Evolutionary conservation across 345 rosid genomes (phyloP), one percentile per base, ranked within the genome.

Genomic region (Bruguiera parviflora): DNA sequence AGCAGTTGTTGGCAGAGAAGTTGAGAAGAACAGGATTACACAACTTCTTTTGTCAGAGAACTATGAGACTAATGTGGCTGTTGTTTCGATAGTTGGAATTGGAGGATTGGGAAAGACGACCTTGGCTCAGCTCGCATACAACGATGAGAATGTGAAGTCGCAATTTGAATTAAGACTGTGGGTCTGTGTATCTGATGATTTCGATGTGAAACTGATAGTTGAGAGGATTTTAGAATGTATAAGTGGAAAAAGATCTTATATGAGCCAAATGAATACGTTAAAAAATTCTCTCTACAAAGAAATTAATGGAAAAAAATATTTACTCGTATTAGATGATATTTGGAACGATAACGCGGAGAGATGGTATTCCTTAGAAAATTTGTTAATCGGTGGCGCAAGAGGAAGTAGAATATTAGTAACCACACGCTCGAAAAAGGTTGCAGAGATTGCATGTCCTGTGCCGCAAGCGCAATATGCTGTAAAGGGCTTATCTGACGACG

Each of bases 301-400:
- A 43, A 13, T 13, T 11, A 11, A 13, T 43, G 5, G 0, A 43
- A 13, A 43, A 13, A 43, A 3, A 13, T 79, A 51, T 19, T 58
- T 79, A 2, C 82, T 75, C 1, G 61, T 75, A 9, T 65, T 75
- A 8, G 79, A 78, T 8, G 67, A 79, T 33, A 55, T 74, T 5
- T 79, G 82, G 79, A 60, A 65, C 24, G 73, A 68, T 4, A 24
- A 60, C 7, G 16, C 6, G 3, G 49, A 32, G 6, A 71, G 43
- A 19, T 75, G 77, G 82, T 20, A 5, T 8, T 27, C 13, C 1
- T 27, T 79, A 47, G 52, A 10, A 13, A 33, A 60, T n/a, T 25
- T 62, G 8, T 27, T 75, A 2, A 29, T 39, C 55, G 29, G 61
- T 55, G 79, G 71, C 0, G 64, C 64, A 0, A 39, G 3, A 22